These are phyloP conservation scores for Conringia planisiliqua DNA, from an alignment of 345 rosid species.

Conservation along the genomic window DNA sequence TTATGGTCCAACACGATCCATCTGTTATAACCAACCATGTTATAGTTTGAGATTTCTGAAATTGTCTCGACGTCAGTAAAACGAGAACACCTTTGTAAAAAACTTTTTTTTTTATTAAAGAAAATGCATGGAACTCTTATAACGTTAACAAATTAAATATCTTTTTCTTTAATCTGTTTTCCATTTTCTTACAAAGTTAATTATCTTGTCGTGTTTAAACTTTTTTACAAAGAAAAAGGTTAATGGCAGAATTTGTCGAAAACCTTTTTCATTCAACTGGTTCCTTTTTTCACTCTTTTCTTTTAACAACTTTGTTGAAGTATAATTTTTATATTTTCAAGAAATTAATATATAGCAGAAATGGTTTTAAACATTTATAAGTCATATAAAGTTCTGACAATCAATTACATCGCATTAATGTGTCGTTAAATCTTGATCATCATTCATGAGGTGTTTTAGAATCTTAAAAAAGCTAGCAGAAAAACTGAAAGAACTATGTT, in stretches of 20 bases:
- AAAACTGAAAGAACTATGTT: not conserved
- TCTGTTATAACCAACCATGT: conserved; percentile 44
- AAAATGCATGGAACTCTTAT: not conserved
- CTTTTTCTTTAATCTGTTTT: not conserved
- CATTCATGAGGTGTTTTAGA: not conserved
- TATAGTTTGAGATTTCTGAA: conserved; percentile 6
- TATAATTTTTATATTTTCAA: not conserved
- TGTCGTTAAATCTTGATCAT: not conserved
- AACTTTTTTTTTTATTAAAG: not conserved
- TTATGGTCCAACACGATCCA: conserved; percentile 37
- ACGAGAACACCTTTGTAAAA: not conserved
- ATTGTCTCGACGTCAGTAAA: not conserved
- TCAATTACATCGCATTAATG: not conserved
- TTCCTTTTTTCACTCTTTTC: not conserved
- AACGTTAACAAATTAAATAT: not conserved
- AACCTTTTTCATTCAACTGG: not conserved
- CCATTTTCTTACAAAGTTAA: not conserved
- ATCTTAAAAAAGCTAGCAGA: not conserved
- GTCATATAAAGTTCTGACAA: not conserved
- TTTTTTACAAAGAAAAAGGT: not conserved
- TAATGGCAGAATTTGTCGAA: not conserved
- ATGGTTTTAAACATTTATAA: not conserved
- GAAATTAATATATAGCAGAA: not conserved
- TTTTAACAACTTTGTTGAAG: not conserved
- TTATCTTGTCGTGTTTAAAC: not conserved